Evolutionary conservation across 441 rosid genomes (phyloP).

Genomic region (Metrosideros polymorpha): DNA sequence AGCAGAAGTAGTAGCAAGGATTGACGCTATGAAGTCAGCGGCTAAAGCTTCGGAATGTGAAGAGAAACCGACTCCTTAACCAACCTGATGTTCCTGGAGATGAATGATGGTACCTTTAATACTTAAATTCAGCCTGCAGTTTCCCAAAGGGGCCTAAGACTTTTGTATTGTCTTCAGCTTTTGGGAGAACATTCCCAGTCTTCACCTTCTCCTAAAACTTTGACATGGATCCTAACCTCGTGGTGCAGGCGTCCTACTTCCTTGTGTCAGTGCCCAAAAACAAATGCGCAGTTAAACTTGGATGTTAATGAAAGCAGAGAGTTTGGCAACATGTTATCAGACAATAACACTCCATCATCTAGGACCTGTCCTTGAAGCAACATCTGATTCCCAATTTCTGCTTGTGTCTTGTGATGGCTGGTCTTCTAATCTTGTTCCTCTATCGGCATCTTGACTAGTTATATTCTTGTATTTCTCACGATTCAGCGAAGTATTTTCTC

Average conservation of each 20-base stretch:
- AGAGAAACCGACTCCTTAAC: neutral
- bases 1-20: neutral
- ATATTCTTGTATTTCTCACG: neutral
- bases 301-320: neutral
- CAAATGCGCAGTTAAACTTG: neutral
- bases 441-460: slow-evolving; percentile 5
- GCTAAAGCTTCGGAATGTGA: neutral
- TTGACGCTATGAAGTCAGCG: neutral
- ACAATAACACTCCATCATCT: slow-evolving; percentile 24
- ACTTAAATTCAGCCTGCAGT: neutral
- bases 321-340: neutral
- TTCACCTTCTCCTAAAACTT: neutral
- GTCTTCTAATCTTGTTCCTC: slow-evolving; percentile 13
- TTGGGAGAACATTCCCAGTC: neutral
- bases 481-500: slow-evolving; percentile 4
- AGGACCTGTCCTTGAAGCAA: slow-evolving; percentile 22
- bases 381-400: slow-evolving; percentile 19
- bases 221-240: neutral
- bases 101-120: neutral
- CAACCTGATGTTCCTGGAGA: neutral
- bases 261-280: neutral
- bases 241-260: neutral
- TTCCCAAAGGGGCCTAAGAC: neutral
- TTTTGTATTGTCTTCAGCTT: neutral
- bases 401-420: slow-evolving; percentile 15